A percentile compares a stretch with the other conserved stretches of the same genome.
These are phyloP conservation scores for Teratosphaeria destructans DNA, from an alignment of 2,329 filamentous ascomycete species.

Conservation along the genomic window DNA sequence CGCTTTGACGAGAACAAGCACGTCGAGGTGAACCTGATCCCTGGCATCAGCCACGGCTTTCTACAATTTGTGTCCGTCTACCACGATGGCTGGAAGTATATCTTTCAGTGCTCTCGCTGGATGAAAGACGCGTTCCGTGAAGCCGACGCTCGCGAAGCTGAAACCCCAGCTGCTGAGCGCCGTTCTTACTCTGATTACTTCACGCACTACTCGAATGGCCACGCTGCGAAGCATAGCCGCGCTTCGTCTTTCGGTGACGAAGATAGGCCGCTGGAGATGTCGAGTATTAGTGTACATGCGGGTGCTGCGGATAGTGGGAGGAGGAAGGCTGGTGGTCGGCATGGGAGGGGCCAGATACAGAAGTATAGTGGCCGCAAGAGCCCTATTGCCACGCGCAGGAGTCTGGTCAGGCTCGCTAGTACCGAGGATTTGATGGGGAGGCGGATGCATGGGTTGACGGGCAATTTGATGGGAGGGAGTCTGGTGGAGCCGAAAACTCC, in stretches of 20 bases:
- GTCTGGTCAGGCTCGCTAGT: conserved; percentile 36
- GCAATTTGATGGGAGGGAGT: conserved; percentile 7
- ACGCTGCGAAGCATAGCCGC: conserved; percentile 6
- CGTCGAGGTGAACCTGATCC: conserved; percentile 74
- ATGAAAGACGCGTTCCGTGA: conserved; percentile 65
- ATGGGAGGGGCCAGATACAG: not conserved
- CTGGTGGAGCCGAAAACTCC: conserved; percentile 3
- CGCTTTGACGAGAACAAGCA: conserved; percentile 52
- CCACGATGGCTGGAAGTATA: conserved; percentile 80
- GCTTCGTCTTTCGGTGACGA: conserved; percentile 50
- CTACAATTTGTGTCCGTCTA: conserved; percentile 83
- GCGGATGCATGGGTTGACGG: conserved; percentile 38
- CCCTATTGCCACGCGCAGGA: conserved; percentile 26
- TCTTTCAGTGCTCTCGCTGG: conserved; percentile 70
- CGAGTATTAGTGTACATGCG: conserved; percentile 21
- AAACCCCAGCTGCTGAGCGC: conserved; percentile 13
- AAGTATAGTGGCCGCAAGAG: conserved; percentile 15
- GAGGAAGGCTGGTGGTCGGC: not conserved
- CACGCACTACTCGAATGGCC: conserved; percentile 5
- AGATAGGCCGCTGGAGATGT: conserved; percentile 73
- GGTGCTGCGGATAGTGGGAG: conserved; percentile 5
- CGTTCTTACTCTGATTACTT: not conserved
- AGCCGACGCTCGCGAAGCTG: conserved; percentile 27
- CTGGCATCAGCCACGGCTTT: conserved; percentile 87
- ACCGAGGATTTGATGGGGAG: conserved; percentile 39